phyloP scores from a whole-genome alignment of 192 early-diverging fungal genomes.

The Backusella macrospora region DNA sequence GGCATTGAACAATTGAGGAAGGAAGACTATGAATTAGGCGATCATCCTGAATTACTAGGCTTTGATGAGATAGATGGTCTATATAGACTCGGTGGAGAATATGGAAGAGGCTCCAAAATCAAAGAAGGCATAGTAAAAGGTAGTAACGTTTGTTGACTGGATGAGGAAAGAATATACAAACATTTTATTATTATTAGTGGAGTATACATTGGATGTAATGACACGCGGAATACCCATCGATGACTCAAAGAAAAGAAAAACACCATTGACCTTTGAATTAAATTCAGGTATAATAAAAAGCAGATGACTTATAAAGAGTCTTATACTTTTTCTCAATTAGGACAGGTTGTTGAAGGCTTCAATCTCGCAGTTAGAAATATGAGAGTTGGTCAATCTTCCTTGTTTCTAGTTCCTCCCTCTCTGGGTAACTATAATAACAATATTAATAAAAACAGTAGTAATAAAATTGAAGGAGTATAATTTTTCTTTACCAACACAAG shows the following conservation, averaged over 20 bases:
- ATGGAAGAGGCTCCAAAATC: background rate
- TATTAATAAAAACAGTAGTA: too few species aligned
- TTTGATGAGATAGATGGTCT: background rate
- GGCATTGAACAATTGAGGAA: background rate
- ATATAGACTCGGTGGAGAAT: background rate
- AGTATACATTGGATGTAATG: background rate
- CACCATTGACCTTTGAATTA: slow-evolving; percentile 3
- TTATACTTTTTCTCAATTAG: background rate
- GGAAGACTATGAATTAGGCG: background rate
- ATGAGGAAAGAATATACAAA: background rate
- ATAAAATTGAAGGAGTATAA: too few species aligned
- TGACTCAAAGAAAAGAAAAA: background rate
- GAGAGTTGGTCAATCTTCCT: background rate
- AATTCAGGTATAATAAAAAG: background rate
- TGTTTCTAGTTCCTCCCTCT: background rate
- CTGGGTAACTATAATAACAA: background rate
- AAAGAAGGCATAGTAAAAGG: background rate
- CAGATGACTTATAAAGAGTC: background rate
- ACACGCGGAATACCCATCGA: background rate
- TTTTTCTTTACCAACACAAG: too few species aligned
- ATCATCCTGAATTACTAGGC: background rate
- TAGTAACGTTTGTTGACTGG: background rate
- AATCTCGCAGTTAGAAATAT: background rate
- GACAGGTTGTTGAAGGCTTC: slow-evolving; percentile 4
- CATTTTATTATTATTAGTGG: background rate